Base-by-base conservation (phyloP, 2,329 filamentous ascomycete species). In the Curvularia hawaiiensis region DNA sequence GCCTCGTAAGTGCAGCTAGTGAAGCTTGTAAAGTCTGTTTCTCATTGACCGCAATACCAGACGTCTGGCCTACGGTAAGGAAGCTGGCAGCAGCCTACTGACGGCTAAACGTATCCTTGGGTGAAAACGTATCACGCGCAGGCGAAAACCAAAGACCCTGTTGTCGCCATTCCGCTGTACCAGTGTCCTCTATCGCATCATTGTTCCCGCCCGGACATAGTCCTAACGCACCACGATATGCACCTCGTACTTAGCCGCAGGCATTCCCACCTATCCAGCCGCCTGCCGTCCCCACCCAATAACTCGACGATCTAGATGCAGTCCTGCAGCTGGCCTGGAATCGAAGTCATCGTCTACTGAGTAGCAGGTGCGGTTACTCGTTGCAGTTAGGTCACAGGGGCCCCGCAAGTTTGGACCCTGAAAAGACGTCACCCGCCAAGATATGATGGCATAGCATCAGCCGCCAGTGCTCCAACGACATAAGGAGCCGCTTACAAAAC, bases 401-500 rank as follows among this genome's bases (percentile, higher is more conserved):
- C 50, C 54, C 58, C 46, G 41, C 58, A 60, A 60, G 50, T 54
- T 54, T 60, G 55, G 58, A 61, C 58, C 58, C 58, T 61, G 55
- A 47, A 47, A 50, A 58, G 52, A 61, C 58, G 58, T 61, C 58
- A 61, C 53, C 43, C 40, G 58, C 58, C 58, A 61, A 61, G 58
- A 33, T 58, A 61, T 61, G 58, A 50, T 50, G 52, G 52, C 58
- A 61, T 59, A 61, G 43, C 47, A 55, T 46, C 43, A 46, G 39
- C 54, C 48, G 47, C 41, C 45, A 20, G 24, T 54, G 24, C 40
- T 54, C 49, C 54, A 60, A 58, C 52, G 54, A 57, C 33, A 39
- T 38, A 20, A 35, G 43, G 22, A 57, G 16, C 47, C 50, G 41
- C 50, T 50, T 52, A 52, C 16, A 18, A 43, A 31, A 33, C n/a